Evolutionary conservation across 176 grass and related monocot species (phyloP).

Genomic region (Avena sativa): DNA sequence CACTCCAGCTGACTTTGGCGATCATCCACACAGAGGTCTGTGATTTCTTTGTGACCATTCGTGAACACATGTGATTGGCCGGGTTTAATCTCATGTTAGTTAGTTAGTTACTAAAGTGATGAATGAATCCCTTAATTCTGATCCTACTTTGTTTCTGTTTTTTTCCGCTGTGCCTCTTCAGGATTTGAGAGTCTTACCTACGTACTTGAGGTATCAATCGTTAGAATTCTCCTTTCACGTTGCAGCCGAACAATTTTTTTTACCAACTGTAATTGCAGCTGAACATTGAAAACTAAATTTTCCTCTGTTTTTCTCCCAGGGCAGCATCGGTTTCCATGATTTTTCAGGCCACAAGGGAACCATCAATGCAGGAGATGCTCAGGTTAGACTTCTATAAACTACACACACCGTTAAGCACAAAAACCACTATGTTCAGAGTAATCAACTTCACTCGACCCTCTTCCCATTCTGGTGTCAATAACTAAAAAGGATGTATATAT

Average conservation of each 20-base stretch:
- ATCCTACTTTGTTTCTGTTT: background rate
- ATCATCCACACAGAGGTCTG: constrained; percentile 88
- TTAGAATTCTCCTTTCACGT: background rate
- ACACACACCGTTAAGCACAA: too few relatives aligned
- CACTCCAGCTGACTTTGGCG: constrained; percentile 62
- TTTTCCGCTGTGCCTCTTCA: constrained; percentile 4
- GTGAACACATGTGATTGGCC: too few relatives aligned
- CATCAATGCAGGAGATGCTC: constrained; percentile 74
- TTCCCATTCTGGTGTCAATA: too few relatives aligned
- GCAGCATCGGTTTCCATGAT: constrained; percentile 74
- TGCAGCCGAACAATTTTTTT: too few relatives aligned
- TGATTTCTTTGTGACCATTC: constrained; percentile 46
- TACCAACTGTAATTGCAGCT: too few relatives aligned
- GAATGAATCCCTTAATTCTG: background rate
- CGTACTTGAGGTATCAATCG: constrained; percentile 69
- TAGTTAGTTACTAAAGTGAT: too few relatives aligned
- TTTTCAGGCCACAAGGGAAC: constrained; percentile 91
- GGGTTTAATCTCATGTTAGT: background rate
- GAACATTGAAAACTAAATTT: too few relatives aligned
- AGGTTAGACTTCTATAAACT: constrained; percentile 34
- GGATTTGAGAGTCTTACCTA: constrained; percentile 85
- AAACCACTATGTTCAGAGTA: too few relatives aligned
- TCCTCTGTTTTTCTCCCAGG: constrained; percentile 42
- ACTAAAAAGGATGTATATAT: too few relatives aligned
- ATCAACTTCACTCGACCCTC: too few relatives aligned